phyloP scores from a whole-genome alignment of 495 filamentous ascomycete species.

The Pseudevernia furfuracea region DNA sequence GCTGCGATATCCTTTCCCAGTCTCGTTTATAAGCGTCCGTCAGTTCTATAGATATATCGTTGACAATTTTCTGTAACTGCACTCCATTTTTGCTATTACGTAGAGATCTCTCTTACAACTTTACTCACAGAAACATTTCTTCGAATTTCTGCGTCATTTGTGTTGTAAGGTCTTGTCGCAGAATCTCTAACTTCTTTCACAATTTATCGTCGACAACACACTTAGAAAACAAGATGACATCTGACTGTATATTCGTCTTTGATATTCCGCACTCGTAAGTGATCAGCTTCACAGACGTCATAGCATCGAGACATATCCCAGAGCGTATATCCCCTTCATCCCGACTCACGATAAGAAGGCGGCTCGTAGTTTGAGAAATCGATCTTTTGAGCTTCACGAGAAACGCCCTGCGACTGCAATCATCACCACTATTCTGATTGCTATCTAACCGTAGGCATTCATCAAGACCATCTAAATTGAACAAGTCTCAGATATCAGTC shows the following conservation, averaged over 20 bases:
- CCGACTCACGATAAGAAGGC: conserved; percentile 27
- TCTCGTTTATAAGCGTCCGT: conserved; percentile 27
- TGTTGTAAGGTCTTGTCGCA: conserved; percentile 18
- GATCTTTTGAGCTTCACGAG: conserved; percentile 18
- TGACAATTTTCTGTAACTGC: conserved; percentile 11
- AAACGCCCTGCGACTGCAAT: conserved; percentile 16
- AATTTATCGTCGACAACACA: neutral
- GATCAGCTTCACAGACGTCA: neutral
- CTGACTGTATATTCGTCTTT: neutral
- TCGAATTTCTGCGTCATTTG: conserved; percentile 26
- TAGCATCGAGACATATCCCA: neutral
- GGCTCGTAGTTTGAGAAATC: conserved; percentile 19
- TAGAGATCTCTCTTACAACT: conserved; percentile 24
- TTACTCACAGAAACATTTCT: conserved; percentile 30
- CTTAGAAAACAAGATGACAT: neutral
- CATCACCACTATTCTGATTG: neutral
- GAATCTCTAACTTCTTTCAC: neutral
- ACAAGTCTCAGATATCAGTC: conserved; percentile 21
- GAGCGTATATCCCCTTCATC: conserved; percentile 23
- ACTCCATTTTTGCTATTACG: conserved; percentile 23
- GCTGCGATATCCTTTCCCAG: conserved; percentile 25
- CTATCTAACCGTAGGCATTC: conserved; percentile 23
- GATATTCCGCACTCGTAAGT: neutral
- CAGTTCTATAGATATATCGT: conserved; percentile 18
- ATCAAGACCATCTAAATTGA: conserved; percentile 31